Evolutionary conservation across 257 asterid species (phyloP).

Genomic region (Solanum chmielewskii): DNA sequence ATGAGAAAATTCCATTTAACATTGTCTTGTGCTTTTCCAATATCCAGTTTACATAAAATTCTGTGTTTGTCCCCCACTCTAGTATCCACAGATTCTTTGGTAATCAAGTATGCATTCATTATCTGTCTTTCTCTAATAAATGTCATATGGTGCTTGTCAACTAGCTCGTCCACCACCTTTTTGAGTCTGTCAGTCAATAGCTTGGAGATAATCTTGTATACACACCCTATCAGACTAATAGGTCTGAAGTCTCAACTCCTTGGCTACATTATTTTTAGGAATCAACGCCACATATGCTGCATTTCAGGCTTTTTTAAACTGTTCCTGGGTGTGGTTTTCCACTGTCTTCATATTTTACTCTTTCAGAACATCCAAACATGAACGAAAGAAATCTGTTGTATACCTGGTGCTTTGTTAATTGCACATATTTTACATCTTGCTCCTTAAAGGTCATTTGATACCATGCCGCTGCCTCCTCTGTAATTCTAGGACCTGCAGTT

Average conservation of each 20-base stretch:
- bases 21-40: neutral
- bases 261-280: neutral
- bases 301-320: neutral
- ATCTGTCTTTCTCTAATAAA: neutral
- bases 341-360: neutral
- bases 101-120: neutral
- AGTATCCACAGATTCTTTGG: neutral
- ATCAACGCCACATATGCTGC: neutral
- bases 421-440: neutral
- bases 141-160: neutral
- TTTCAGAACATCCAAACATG: neutral
- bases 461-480: neutral
- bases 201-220: neutral
- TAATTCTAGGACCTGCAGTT: neutral
- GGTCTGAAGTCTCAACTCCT: neutral
- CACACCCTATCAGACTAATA: neutral
- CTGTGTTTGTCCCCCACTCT: neutral
- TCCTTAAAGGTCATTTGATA: neutral
- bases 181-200: neutral
- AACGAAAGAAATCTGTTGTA: neutral
- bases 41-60: neutral
- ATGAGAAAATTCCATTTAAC: neutral
- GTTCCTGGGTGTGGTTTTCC: neutral
- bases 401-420: neutral
- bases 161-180: neutral